Evolutionary conservation across 495 filamentous ascomycete genomes (phyloP).

Genomic region (Hyaloscypha finlandica): DNA sequence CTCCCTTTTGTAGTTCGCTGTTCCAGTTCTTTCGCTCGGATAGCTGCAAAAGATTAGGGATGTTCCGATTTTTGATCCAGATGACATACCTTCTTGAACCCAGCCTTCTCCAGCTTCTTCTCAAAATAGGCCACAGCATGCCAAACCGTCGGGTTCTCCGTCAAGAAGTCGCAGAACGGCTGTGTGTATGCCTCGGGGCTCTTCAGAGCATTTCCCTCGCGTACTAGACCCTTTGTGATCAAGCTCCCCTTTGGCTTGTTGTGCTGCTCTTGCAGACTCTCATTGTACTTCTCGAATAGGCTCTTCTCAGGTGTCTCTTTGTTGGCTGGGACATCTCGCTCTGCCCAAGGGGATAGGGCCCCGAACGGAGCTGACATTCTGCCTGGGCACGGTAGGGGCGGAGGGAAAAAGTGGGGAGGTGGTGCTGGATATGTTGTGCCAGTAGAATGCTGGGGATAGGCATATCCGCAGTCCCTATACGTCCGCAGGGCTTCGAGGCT

Average conservation of each 20-base stretch:
- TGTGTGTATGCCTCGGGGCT: conserved; percentile 68
- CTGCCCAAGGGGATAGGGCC: background rate
- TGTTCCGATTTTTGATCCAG: background rate
- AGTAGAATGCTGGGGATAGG: background rate
- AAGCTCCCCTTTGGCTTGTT: conserved; percentile 9
- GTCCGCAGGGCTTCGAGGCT: too few relatives aligned
- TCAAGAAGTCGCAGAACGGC: conserved; percentile 88
- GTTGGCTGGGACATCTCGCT: background rate
- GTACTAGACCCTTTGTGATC: conserved; percentile 14
- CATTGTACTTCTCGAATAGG: conserved; percentile 26
- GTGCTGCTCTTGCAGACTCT: conserved; percentile 5
- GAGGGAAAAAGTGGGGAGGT: background rate
- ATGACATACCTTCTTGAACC: conserved; percentile 62
- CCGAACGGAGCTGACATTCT: background rate
- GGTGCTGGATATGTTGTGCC: background rate
- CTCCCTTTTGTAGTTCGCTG: conserved; percentile 70
- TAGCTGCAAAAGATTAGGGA: conserved; percentile 47
- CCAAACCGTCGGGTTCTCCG: conserved; percentile 87
- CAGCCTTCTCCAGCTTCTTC: conserved; percentile 65
- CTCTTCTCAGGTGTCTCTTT: background rate
- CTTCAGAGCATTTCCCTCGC: conserved; percentile 19
- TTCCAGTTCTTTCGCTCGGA: conserved; percentile 79
- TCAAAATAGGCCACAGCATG: conserved; percentile 80
- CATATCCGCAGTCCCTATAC: too few relatives aligned
- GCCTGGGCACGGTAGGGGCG: background rate